Evolutionary conservation across 352 stramenopile genomes (phyloP).

Genomic region (Blastocystis sp.): DNA sequence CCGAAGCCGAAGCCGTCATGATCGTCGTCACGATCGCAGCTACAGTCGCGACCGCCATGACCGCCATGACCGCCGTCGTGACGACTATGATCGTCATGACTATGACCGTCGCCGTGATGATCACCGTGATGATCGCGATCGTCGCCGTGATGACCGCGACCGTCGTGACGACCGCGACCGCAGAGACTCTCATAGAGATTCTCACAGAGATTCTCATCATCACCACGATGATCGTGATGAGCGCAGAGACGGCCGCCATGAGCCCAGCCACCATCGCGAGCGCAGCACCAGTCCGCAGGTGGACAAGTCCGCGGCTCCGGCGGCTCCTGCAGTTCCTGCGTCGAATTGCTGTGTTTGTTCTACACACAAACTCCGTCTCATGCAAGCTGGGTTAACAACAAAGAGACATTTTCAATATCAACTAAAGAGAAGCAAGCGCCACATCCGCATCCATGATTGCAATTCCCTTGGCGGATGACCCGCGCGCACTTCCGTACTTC

Average conservation of each 20-base stretch:
- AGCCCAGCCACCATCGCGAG: background rate
- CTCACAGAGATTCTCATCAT: background rate
- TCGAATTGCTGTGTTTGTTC: too few species aligned
- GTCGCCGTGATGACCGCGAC: background rate
- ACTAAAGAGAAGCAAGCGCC: too few species aligned
- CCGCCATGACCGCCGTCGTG: constrained; percentile 4
- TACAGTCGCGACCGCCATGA: constrained; percentile 17
- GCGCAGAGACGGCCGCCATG: background rate
- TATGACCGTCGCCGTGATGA: background rate
- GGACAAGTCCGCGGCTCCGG: too few species aligned
- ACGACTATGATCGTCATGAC: background rate
- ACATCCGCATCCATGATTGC: too few species aligned
- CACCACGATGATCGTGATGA: constrained; percentile 2
- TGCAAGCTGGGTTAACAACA: too few species aligned
- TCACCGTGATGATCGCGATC: background rate
- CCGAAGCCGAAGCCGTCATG: constrained; percentile 7
- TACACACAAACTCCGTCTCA: too few species aligned
- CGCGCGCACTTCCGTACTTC: background rate
- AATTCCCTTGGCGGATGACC: too few species aligned
- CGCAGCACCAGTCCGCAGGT: background rate
- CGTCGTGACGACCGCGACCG: background rate
- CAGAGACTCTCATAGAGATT: background rate
- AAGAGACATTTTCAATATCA: too few species aligned
- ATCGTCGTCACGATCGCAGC: constrained; percentile 14
- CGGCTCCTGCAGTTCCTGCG: too few species aligned